Evolutionary conservation across 2,329 filamentous ascomycete genomes (phyloP).

Genomic region (Colletotrichum godetiae): DNA sequence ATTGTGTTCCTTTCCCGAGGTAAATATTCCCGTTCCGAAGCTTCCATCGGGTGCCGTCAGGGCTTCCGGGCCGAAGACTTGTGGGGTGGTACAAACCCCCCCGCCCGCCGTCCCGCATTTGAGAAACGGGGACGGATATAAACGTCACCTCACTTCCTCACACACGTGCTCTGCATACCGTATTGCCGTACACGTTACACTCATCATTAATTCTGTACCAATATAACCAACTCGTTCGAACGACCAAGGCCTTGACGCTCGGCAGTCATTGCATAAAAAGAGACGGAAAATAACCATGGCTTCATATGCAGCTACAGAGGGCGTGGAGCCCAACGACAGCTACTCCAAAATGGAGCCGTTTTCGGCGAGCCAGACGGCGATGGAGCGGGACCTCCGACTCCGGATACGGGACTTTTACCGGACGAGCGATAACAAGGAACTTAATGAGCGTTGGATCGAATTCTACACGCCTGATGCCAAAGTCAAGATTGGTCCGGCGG

Average conservation of each 20-base stretch:
- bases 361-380: conserved; percentile 28
- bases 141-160: conserved; percentile 13
- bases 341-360: conserved; percentile 33
- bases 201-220: background rate
- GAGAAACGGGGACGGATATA: background rate
- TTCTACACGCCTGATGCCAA: conserved; percentile 31
- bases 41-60: conserved; percentile 11
- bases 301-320: conserved; percentile 18
- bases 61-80: conserved; percentile 24
- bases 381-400: conserved; percentile 34
- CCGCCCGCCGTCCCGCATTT: background rate
- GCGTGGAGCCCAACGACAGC: conserved; percentile 30
- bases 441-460: conserved; percentile 26
- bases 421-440: conserved; percentile 27
- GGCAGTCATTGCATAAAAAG: too few relatives aligned
- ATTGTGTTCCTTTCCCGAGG: background rate
- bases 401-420: conserved; percentile 35
- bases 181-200: background rate
- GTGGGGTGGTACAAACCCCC: background rate
- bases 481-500: conserved; percentile 21
- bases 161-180: background rate
- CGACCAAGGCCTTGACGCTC: too few relatives aligned
- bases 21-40: background rate
- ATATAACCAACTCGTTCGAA: too few relatives aligned
- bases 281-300: background rate